phyloP scores from a whole-genome alignment of 805 yeast species.

The Ogataea wickerhamii region DNA sequence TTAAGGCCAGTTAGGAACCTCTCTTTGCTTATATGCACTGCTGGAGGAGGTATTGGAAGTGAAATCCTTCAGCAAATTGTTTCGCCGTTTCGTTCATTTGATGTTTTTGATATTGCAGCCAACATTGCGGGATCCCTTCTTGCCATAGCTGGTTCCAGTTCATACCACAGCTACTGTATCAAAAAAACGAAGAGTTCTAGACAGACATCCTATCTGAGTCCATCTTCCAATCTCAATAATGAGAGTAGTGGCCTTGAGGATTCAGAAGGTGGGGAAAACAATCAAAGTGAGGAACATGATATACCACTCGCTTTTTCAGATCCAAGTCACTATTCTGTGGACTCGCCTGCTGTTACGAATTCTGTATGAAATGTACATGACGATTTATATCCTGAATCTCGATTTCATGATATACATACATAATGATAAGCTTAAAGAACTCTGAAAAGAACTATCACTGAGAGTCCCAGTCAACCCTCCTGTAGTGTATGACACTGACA shows the following conservation, averaged over 20 bases:
- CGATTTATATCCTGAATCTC: no score
- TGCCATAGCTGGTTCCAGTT: constrained; percentile 23
- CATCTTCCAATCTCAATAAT: constrained; percentile 11
- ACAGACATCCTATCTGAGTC: constrained; percentile 11
- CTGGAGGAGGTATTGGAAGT: constrained; percentile 44
- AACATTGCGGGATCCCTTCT: constrained; percentile 27
- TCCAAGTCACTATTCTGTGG: no score
- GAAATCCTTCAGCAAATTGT: constrained; percentile 44
- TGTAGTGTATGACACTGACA: no score
- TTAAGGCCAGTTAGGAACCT: constrained; percentile 30
- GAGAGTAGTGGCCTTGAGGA: constrained; percentile 18
- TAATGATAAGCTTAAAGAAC: no score
- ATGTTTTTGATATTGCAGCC: constrained; percentile 29
- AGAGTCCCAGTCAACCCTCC: no score
- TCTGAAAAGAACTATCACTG: no score
- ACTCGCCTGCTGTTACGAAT: no score
- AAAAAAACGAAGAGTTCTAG: constrained; percentile 8
- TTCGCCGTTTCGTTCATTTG: constrained; percentile 45
- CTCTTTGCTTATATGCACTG: constrained; percentile 40
- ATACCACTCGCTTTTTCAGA: no score
- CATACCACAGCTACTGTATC: constrained; percentile 12
- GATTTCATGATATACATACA: no score
- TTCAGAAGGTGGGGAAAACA: no score
- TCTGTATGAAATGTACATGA: no score
- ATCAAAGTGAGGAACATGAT: no score